Conservation (phyloP, 2,329 filamentous ascomycete species). For the Xylariaceae sp. region DNA sequence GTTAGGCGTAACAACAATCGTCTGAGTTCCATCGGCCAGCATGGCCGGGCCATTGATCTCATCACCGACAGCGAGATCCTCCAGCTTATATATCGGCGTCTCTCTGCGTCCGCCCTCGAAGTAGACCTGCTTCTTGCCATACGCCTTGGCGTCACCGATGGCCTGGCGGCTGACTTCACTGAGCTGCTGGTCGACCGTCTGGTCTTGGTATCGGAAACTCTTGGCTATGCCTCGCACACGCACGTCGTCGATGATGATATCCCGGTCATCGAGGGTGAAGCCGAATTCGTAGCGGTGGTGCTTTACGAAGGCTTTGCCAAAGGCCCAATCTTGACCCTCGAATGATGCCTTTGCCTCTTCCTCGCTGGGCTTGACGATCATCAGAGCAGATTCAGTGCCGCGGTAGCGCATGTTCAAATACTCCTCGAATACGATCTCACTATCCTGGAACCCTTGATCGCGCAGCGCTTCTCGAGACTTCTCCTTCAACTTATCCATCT, state of each 20-base stretch:
- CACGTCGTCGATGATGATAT: slow-evolving; percentile 88
- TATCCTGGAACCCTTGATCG: slow-evolving; percentile 74
- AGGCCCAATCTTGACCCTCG: slow-evolving; percentile 70
- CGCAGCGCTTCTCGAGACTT: slow-evolving; percentile 64
- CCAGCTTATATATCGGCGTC: slow-evolving; percentile 79
- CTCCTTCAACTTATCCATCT: slow-evolving; percentile 76
- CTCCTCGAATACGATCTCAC: slow-evolving; percentile 78
- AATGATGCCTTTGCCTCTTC: slow-evolving; percentile 59
- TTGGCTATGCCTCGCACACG: slow-evolving; percentile 85
- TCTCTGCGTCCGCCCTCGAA: slow-evolving; percentile 76
- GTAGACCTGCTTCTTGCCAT: slow-evolving; percentile 69
- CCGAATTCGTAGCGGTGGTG: slow-evolving; percentile 93
- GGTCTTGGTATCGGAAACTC: slow-evolving; percentile 74
- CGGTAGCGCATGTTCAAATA: slow-evolving; percentile 93
- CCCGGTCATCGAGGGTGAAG: slow-evolving; percentile 77
- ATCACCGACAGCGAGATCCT: slow-evolving; percentile 68
- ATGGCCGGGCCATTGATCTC: slow-evolving; percentile 77
- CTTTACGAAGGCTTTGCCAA: slow-evolving; percentile 76
- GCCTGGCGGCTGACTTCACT: slow-evolving; percentile 61
- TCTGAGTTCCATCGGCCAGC: slow-evolving; percentile 83
- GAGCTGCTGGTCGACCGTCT: slow-evolving; percentile 81
- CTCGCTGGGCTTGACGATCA: slow-evolving; percentile 72
- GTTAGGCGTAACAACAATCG: slow-evolving; percentile 80
- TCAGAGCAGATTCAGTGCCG: slow-evolving; percentile 85
- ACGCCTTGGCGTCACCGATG: slow-evolving; percentile 55